These are phyloP conservation scores for Phaseolus coccineus DNA, from an alignment of 331 rosid species.

Conservation along the genomic window DNA sequence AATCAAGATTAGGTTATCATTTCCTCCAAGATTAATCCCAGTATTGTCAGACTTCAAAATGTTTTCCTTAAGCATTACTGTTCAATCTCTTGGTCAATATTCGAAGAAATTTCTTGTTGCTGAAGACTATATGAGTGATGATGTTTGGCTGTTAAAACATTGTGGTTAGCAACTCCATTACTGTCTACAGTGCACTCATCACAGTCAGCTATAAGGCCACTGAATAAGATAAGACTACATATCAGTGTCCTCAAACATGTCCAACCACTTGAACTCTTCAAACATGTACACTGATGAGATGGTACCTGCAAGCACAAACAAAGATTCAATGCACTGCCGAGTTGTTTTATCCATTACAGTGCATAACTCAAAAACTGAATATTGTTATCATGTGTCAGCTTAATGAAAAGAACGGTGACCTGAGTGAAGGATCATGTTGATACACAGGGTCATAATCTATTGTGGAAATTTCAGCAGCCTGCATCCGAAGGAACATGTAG, in stretches of 20 bases:
- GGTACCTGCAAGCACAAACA: constrained; percentile 54
- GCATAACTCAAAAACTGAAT: constrained; percentile 6
- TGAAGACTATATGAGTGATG: constrained; percentile 48
- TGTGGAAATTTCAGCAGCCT: constrained; percentile 72
- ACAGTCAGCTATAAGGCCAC: constrained; percentile 59
- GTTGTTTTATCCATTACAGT: constrained; percentile 11
- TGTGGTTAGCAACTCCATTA: constrained; percentile 60
- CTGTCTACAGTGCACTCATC: constrained; percentile 52
- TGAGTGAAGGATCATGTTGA: constrained; percentile 55
- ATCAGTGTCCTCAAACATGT: constrained; percentile 68
- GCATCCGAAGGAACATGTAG: constrained; percentile 36
- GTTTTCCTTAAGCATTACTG: constrained; percentile 53
- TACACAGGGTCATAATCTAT: no score
- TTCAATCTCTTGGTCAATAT: constrained; percentile 66
- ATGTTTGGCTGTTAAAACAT: constrained; percentile 68
- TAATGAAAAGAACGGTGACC: constrained; percentile 48
- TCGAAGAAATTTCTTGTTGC: constrained; percentile 55
- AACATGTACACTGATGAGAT: constrained; percentile 62
- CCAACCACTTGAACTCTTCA: constrained; percentile 68
- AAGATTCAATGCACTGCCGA: background rate
- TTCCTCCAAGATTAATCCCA: background rate
- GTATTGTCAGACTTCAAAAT: background rate
- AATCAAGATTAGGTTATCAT: background rate
- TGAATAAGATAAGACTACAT: constrained; percentile 59
- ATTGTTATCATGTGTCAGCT: constrained; percentile 7